Conservation (phyloP, 805 yeast species). For the Barnettozyma sp. region DNA sequence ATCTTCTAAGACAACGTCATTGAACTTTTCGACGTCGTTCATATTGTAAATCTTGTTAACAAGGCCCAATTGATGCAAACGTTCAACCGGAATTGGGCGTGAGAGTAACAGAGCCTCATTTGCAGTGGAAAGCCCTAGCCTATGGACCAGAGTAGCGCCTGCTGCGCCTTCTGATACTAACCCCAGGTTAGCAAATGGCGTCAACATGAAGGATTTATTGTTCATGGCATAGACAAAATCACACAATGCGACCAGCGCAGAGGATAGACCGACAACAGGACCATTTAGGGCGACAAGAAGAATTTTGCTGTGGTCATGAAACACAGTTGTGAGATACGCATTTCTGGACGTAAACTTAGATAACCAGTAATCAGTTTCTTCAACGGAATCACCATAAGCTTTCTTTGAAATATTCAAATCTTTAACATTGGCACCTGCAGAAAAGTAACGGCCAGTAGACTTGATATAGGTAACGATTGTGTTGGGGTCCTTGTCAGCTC, state of each 20-base stretch:
- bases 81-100: conserved; percentile 55
- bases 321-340: conserved; percentile 56
- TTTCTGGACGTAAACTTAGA: conserved; percentile 63
- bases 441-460: conserved; percentile 68
- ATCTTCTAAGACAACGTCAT: conserved; percentile 35
- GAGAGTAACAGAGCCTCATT: conserved; percentile 68
- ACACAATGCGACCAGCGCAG: conserved; percentile 67
- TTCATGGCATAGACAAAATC: conserved; percentile 70
- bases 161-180: conserved; percentile 79
- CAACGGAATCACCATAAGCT: conserved; percentile 12
- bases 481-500: conserved; percentile 55
- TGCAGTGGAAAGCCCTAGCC: conserved; percentile 68
- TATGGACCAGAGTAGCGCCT: conserved; percentile 55
- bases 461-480: conserved; percentile 61
- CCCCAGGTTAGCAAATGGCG: conserved; percentile 80
- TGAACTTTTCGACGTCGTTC: conserved; percentile 40
- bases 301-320: conserved; percentile 64
- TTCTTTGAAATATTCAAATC: conserved; percentile 15
- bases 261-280: conserved; percentile 74
- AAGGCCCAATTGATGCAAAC: conserved; percentile 50
- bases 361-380: conserved; percentile 40
- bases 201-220: conserved; percentile 48
- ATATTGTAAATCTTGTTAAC: conserved; percentile 49
- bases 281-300: conserved; percentile 75
- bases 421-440: conserved; percentile 78